Base-by-base conservation (phyloP, 1,284 basidiomycete species). In the Irpex lacteus region DNA sequence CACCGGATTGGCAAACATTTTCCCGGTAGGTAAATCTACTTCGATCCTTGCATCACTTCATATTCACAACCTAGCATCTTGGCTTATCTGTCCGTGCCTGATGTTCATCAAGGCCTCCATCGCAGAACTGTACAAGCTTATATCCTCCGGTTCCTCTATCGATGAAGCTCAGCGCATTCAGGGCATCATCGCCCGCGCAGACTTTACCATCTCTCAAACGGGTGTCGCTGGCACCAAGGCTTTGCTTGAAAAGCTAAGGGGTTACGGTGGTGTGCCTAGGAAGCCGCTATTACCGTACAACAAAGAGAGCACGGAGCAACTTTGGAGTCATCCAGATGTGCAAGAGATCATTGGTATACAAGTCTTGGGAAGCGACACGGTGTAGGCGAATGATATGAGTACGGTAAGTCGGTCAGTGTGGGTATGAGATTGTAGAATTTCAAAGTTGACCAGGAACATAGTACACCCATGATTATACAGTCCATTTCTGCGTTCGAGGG, bases 181-280 rank as follows among this genome's bases (percentile, higher is more conserved):
- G 74, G 91, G 88, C 32, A 86, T 95, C 66, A 82, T 92, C 60
- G 90, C 91, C 21, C 86, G 85, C 49, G 93, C 88, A 1, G 95
- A 97, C 74, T 89, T 82, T 68, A 91, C 92, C 6, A 89, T 95
- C 70, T 85, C 91, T 32, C 90, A 91, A 73, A 78, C 86, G 2
- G 89, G 88, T 3, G 90, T 97, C 68, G 79, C 90, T 0, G 94
- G 94, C 4, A 95, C 91, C 18, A 97, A 97, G 78, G 89, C 81
- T 71, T 81, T 93, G 57, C 76, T 95, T 36, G 79, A 92, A 74
- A 89, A 85, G 73, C 77, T 92, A 59, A 83, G 88, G 69, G 93
- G 92, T 8, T 93, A 92, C 71, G 91, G 90, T 19, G 92, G 94
- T 0, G 74, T 83, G 38, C 87, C 92, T 56, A 85, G 95, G 63